phyloP scores from a whole-genome alignment of 2,329 filamentous ascomycete genomes.

The Aspergillus sp. region DNA sequence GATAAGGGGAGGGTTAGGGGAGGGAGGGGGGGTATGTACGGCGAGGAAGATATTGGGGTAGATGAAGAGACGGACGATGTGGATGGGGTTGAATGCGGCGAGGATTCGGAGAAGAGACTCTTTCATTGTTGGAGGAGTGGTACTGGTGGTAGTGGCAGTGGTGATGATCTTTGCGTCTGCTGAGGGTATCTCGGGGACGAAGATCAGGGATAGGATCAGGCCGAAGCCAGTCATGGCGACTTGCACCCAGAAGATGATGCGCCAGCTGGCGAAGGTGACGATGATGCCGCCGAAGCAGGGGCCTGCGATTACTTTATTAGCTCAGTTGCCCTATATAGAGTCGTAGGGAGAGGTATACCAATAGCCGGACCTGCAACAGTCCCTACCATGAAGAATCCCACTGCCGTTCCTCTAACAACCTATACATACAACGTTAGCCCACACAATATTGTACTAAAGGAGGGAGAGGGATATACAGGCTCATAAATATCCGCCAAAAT shows the following conservation, averaged over 20 bases:
- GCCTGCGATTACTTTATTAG: too few relatives aligned
- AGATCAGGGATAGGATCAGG: slow-evolving; percentile 60
- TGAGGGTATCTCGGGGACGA: slow-evolving; percentile 68
- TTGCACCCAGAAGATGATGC: slow-evolving; percentile 77
- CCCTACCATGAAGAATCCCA: slow-evolving; percentile 48
- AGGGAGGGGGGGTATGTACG: slow-evolving; percentile 49
- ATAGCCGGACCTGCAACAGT: slow-evolving; percentile 47
- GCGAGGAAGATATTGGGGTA: slow-evolving; percentile 69
- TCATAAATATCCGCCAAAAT: slow-evolving; percentile 44
- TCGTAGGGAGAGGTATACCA: slow-evolving; percentile 26
- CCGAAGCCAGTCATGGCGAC: slow-evolving; percentile 65
- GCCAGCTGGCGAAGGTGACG: slow-evolving; percentile 73
- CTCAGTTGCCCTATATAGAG: too few relatives aligned
- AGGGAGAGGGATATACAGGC: slow-evolving; percentile 26
- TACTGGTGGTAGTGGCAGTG: background rate
- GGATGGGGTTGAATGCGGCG: slow-evolving; percentile 62
- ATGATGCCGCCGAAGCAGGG: slow-evolving; percentile 73
- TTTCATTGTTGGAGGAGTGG: slow-evolving; percentile 20
- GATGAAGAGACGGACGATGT: slow-evolving; percentile 61
- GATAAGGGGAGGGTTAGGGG: slow-evolving; percentile 42
- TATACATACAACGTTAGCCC: slow-evolving; percentile 13
- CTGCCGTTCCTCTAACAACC: slow-evolving; percentile 46
- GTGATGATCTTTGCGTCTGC: slow-evolving; percentile 42
- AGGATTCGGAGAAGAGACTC: slow-evolving; percentile 23
- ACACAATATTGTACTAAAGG: background rate